These are phyloP conservation scores for Fusarium austroafricanum DNA, from an alignment of 2,329 filamentous ascomycete genomes.

Conservation along the genomic window DNA sequence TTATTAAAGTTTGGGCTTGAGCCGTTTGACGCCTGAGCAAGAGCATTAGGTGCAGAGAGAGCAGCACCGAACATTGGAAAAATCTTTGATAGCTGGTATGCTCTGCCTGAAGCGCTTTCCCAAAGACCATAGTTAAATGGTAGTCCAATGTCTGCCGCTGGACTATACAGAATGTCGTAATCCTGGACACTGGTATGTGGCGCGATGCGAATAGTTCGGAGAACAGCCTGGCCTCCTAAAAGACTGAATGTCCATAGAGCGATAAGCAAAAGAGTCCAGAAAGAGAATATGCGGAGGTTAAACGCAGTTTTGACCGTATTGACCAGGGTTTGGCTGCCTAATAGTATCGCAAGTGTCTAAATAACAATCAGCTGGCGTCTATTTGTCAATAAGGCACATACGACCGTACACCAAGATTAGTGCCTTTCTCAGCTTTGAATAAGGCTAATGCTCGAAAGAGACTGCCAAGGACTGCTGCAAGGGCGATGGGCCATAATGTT, in stretches of 20 bases:
- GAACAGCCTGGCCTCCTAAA: slow-evolving; percentile 2
- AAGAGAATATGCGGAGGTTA: background rate
- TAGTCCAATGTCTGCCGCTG: background rate
- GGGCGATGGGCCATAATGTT: slow-evolving; percentile 13
- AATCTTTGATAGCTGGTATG: rapidly evolving
- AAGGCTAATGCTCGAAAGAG: background rate
- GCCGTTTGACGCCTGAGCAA: background rate
- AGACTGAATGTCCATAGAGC: background rate
- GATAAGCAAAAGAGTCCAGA: background rate
- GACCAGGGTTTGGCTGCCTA: background rate
- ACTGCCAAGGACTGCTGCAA: slow-evolving; percentile 8
- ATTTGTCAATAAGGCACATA: background rate
- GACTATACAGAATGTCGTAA: background rate
- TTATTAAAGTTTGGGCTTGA: background rate
- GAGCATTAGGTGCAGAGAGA: background rate
- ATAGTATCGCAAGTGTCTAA: background rate
- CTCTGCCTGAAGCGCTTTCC: rapidly evolving
- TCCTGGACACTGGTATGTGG: background rate
- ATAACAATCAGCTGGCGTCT: no score
- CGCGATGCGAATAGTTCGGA: background rate
- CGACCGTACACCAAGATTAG: background rate
- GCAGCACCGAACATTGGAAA: background rate
- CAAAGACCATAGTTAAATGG: background rate
- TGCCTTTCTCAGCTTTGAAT: background rate
- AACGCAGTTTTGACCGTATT: background rate